Conservation (phyloP, 495 filamentous ascomycete species). For the Xylaria palmicola region DNA sequence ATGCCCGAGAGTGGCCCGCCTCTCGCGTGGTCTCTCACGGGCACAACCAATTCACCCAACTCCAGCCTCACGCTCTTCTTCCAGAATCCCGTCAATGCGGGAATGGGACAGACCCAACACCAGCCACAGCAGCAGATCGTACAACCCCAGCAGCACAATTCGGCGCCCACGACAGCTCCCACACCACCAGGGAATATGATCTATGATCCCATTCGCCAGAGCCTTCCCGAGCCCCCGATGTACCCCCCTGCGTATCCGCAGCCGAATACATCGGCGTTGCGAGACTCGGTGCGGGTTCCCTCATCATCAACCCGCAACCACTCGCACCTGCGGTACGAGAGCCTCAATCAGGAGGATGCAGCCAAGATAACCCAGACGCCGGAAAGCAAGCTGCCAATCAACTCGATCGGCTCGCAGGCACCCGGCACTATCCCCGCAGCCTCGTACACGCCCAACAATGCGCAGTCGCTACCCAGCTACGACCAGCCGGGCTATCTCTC, state of each 20-base stretch:
- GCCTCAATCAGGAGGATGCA: conserved; percentile 30
- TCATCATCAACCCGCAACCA: conserved; percentile 34
- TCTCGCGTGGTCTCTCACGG: conserved; percentile 76
- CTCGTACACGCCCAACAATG: conserved; percentile 24
- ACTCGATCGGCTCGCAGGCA: conserved; percentile 14
- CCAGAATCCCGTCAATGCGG: conserved; percentile 43
- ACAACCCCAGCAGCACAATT: conserved; percentile 13
- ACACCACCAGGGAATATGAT: conserved; percentile 51
- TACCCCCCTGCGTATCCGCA: conserved; percentile 48
- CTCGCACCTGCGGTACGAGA: conserved; percentile 39
- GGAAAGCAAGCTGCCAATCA: conserved; percentile 29
- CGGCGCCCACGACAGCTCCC: conserved; percentile 34
- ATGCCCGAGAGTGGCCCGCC: conserved; percentile 44
- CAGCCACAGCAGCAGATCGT: conserved; percentile 16
- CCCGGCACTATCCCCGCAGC: not conserved
- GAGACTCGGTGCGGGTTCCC: conserved; percentile 36
- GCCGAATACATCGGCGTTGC: conserved; percentile 43
- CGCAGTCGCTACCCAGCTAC: conserved; percentile 35
- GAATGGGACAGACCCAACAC: conserved; percentile 17
- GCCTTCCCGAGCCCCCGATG: conserved; percentile 45
- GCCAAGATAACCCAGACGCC: conserved; percentile 19
- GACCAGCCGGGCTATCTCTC: conserved; percentile 27
- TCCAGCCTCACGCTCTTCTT: conserved; percentile 74
- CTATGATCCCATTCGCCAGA: conserved; percentile 53
- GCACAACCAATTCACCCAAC: conserved; percentile 78